A percentile compares a stretch with the other conserved stretches of the same genome.
phyloP scores from a whole-genome alignment of 2,329 filamentous ascomycete species.

The Fonsecaea multimorphosa region DNA sequence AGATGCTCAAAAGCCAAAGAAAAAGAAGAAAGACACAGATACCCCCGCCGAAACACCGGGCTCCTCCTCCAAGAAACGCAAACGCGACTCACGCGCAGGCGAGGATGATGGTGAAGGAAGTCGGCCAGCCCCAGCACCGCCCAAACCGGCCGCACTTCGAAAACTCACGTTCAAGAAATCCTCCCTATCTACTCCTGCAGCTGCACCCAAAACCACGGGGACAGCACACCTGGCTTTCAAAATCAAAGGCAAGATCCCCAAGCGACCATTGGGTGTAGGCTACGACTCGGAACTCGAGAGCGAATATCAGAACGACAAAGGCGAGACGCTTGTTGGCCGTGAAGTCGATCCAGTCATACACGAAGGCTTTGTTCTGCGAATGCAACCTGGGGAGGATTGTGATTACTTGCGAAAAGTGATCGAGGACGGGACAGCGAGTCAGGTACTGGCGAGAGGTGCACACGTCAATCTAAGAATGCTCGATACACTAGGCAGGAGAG shows the following conservation, averaged over 20 bases:
- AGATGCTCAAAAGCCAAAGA: constrained; percentile 28
- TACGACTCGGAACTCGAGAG: constrained; percentile 83
- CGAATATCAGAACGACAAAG: constrained; percentile 15
- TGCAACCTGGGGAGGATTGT: constrained; percentile 83
- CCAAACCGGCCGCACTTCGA: constrained; percentile 30
- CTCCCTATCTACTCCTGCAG: constrained; percentile 10
- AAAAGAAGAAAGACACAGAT: constrained; percentile 34
- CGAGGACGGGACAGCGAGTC: constrained; percentile 75
- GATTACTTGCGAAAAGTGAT: constrained; percentile 81
- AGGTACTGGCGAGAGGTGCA: constrained; percentile 67
- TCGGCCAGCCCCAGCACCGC: constrained; percentile 16
- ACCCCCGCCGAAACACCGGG: constrained; percentile 22
- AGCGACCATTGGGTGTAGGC: constrained; percentile 78
- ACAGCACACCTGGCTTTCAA: constrained; percentile 63
- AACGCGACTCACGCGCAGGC: constrained; percentile 21
- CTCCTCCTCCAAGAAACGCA: constrained; percentile 43
- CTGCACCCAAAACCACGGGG: constrained; percentile 34
- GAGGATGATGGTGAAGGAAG: constrained; percentile 26
- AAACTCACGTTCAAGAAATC: constrained; percentile 49
- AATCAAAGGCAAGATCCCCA: constrained; percentile 70
- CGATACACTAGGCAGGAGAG: constrained; percentile 70
- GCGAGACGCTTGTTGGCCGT: constrained; percentile 70
- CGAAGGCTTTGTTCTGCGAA: constrained; percentile 86
- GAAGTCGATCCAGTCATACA: constrained; percentile 88
- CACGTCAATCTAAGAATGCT: constrained; percentile 84